These are phyloP conservation scores for Fusarium sp. DNA, from an alignment of 2,329 filamentous ascomycete genomes.

Conservation along the genomic window DNA sequence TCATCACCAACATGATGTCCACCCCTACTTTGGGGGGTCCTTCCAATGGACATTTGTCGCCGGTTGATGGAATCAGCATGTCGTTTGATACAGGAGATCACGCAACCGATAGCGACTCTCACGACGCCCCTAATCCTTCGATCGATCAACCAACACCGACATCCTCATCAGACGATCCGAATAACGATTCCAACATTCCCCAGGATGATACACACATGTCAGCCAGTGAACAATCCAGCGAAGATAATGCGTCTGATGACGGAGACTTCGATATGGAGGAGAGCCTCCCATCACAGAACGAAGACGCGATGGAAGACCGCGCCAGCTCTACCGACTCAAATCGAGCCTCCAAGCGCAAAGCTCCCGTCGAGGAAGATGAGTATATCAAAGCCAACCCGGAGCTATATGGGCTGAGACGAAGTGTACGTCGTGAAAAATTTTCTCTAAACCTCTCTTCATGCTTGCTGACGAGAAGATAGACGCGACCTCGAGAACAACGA, in stretches of 20 bases:
- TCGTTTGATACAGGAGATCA: slow-evolving; percentile 53
- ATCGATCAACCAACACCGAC: slow-evolving; percentile 61
- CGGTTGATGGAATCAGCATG: slow-evolving; percentile 60
- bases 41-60: slow-evolving; percentile 75
- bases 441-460: slow-evolving; percentile 31
- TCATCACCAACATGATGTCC: slow-evolving; percentile 73
- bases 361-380: slow-evolving; percentile 77
- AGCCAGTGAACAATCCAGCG: slow-evolving; percentile 62
- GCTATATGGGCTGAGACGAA: slow-evolving; percentile 92
- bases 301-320: slow-evolving; percentile 63
- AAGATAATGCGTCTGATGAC: slow-evolving; percentile 72
- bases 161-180: slow-evolving; percentile 59
- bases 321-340: slow-evolving; percentile 79
- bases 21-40: slow-evolving; percentile 71
- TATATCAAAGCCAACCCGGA: slow-evolving; percentile 93
- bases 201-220: slow-evolving; percentile 57
- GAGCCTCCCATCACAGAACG: slow-evolving; percentile 62
- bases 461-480: slow-evolving; percentile 57
- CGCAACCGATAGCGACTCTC: slow-evolving; percentile 76
- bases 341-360: slow-evolving; percentile 79
- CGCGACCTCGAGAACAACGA: slow-evolving; percentile 68
- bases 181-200: slow-evolving; percentile 57
- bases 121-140: slow-evolving; percentile 74
- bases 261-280: slow-evolving; percentile 82
- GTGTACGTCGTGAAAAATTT: slow-evolving; percentile 70